Base-by-base conservation (phyloP, 305 asterid genomes). In the Fraxinus sp. region DNA sequence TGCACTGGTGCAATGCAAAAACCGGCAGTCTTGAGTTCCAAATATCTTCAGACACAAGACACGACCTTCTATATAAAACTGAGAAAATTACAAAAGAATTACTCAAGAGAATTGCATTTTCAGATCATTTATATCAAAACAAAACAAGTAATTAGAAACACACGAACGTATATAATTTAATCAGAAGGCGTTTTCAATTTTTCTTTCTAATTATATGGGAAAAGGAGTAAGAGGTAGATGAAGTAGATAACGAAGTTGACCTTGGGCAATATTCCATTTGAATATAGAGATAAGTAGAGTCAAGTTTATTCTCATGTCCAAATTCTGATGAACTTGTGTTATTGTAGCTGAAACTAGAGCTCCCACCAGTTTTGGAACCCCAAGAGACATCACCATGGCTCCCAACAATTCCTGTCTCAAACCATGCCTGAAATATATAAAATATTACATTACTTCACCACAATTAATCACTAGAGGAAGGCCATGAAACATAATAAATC, bases 201-300 rank as follows among this genome's bases (percentile, higher is more conserved):
- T 85, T 74, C 46, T 76, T 78, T 71, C 76, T 33, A 39, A 78
- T 80, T 22, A 37, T 41, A 33, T 33, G 7, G 28, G 36, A 70
- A 37, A 37, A 30, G 33, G 74, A 83, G 39, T 28, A 22, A 70
- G 59, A 35, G 41, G 10, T 62, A 16, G 24, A 80, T 76, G 10
- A 57, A 44, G 26, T 64, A 79, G 37, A 80, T 37, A 72, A 74
- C 28, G 35, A 76, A 80, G 79, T 80, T 84, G 82, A 96, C 99
- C 98, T 92, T 79, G 99, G 99, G 88, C 99, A 96, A 86, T 92
- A 96, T 84, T 96, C 98, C 99, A 96, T 96, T 90, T 96, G 99
- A 88, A 96, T 96, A 82, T 93, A 94, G 87, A 96, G 94, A 84
- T 91, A 94, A 80, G 98, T 93, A 37, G 98, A 90, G 84, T 93